Conservation (phyloP, 202 grass and related monocot species). For the Sporobolus alterniflorus region DNA sequence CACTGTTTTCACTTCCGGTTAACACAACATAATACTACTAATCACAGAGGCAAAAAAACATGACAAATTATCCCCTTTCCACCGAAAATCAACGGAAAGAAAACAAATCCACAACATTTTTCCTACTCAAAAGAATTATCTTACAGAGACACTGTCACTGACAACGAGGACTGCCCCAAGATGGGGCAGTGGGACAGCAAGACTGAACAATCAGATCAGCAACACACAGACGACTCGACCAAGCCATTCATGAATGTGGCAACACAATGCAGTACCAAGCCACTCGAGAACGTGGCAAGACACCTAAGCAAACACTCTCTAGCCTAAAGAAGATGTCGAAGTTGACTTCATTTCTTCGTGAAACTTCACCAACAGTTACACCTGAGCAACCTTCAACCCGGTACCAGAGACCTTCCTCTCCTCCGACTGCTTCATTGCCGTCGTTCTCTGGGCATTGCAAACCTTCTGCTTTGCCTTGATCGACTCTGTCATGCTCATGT, state of each 20-base stretch:
- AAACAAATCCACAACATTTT: slow-evolving; percentile 50
- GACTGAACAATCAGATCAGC: slow-evolving; percentile 51
- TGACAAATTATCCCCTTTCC: neutral
- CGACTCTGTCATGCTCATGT: slow-evolving; percentile 92
- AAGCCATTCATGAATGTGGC: slow-evolving; percentile 34
- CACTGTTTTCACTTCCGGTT: neutral
- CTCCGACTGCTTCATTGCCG: slow-evolving; percentile 34
- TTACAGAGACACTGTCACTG: slow-evolving; percentile 60
- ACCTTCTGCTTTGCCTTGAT: slow-evolving; percentile 81
- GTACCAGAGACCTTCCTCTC: slow-evolving; percentile 41
- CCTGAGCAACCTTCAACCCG: slow-evolving; percentile 44
- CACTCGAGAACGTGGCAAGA: slow-evolving; percentile 35
- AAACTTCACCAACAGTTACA: slow-evolving; percentile 7
- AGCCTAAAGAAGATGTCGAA: slow-evolving; percentile 16
- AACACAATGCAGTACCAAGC: slow-evolving; percentile 40
- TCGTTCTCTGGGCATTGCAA: slow-evolving; percentile 32
- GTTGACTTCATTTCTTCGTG: slow-evolving; percentile 30
- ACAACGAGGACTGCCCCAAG: slow-evolving; percentile 35
- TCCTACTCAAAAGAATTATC: slow-evolving; percentile 57
- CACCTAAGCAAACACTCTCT: slow-evolving; percentile 15
- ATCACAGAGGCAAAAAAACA: slow-evolving; percentile 10
- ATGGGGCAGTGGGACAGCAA: slow-evolving; percentile 52
- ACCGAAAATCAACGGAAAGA: slow-evolving; percentile 7
- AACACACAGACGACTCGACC: slow-evolving; percentile 40
- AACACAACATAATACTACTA: neutral